These are phyloP conservation scores for Cryphonectria nitschkei DNA, from an alignment of 2,329 filamentous ascomycete species.

Conservation along the genomic window DNA sequence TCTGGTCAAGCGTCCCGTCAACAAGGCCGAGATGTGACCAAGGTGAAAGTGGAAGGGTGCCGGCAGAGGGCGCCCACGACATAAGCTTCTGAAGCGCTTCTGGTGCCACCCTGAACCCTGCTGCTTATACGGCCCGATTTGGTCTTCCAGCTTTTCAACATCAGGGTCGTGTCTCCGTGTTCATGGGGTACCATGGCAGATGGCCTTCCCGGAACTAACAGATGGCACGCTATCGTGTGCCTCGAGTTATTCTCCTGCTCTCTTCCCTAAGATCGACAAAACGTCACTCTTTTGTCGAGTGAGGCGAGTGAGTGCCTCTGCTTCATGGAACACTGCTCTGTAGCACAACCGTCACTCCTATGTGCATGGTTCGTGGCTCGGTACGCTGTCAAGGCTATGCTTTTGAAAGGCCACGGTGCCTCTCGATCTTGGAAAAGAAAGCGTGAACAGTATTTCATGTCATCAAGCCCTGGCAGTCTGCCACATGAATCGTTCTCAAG, in stretches of 20 bases:
- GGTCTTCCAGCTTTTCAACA: not conserved
- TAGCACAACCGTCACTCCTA: not conserved
- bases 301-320: not conserved
- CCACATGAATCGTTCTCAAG: not conserved
- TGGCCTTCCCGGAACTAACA: not conserved
- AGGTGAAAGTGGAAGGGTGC: not conserved
- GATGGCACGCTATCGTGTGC: constrained; percentile 9
- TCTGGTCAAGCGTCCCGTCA: constrained; percentile 3
- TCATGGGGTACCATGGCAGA: constrained; percentile 23
- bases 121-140: constrained; percentile 18
- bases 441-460: not conserved
- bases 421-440: not conserved
- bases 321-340: not conserved
- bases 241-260: not conserved
- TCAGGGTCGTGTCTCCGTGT: constrained; percentile 11
- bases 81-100: constrained; percentile 8
- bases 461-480: not conserved
- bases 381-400: constrained; percentile 8
- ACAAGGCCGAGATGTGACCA: constrained; percentile 5
- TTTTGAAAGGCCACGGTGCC: not conserved
- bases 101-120: constrained; percentile 16
- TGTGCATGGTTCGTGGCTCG: not conserved
- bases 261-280: constrained; percentile 1
- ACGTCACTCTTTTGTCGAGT: not conserved
- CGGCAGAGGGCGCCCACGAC: not conserved